Evolutionary conservation across 768 basidiomycete genomes (phyloP), one percentile per base, ranked within the genome.

Genomic region (Mycena venus): DNA sequence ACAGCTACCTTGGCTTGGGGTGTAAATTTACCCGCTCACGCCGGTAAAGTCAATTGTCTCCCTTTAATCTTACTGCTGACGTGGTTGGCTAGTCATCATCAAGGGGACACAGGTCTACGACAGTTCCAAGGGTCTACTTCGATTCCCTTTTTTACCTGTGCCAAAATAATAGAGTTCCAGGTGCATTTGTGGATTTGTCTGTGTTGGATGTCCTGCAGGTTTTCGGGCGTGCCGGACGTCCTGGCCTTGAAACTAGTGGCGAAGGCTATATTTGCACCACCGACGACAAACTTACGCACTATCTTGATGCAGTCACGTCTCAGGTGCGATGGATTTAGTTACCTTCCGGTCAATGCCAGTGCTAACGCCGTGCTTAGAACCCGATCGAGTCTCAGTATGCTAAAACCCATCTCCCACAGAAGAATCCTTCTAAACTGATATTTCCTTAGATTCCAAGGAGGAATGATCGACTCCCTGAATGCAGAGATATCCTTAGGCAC

Each of bases 1-100:
- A 99, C 98, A 2, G 96, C 98, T 7, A 99, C 98, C 3, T 88
- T 99, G 51, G 98, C 98, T 6, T 99, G 98, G 98, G 98, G 98
- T 84, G 98, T 99, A 77, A 99, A 99, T 83, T 86, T 99, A 75
- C 98, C 98, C 38, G 98, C 98, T 21, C 98, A 99, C 84, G 98
- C 98, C 69, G 96, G 95, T 95, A 51, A 6, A 58, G 75, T 68
- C 68, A 58, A 75, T 19, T 77, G 56, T n/a, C 21, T 63, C 58
- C 15, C 60, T 58, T 63, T 21, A 47, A 21, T 29, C 27, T 61
- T 75, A 63, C 75, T 68, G 53, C 59, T 75, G 32, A 75, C 44
- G 19, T 23, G 10, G 55, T 66, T 38, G 64, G 9, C 44, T 66
- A 95, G 97, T 98, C 66, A 84, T 98, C 75, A 99, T 98, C 86